These are phyloP conservation scores for Penicillium italicum DNA, from an alignment of 2,329 filamentous ascomycete genomes.

Conservation along the genomic window DNA sequence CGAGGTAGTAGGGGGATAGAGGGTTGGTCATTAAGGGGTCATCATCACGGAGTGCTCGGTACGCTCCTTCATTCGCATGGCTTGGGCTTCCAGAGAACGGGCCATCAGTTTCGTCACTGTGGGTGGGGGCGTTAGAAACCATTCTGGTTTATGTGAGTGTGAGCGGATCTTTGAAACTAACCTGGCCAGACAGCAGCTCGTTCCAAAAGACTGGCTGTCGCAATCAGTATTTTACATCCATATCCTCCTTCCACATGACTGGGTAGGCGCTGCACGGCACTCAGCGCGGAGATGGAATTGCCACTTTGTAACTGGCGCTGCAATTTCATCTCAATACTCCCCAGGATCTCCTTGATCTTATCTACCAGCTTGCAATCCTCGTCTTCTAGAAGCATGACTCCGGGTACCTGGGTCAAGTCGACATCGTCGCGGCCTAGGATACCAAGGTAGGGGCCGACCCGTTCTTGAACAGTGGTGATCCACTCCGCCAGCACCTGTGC, in stretches of 20 bases:
- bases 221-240: slow-evolving; percentile 76
- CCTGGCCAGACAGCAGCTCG: slow-evolving; percentile 90
- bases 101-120: slow-evolving; percentile 67
- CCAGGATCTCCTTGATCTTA: slow-evolving; percentile 76
- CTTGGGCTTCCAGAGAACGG: slow-evolving; percentile 62
- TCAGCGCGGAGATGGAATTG: slow-evolving; percentile 51
- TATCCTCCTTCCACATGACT: slow-evolving; percentile 67
- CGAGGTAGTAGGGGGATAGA: background rate
- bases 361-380: slow-evolving; percentile 82
- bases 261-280: slow-evolving; percentile 52
- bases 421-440: slow-evolving; percentile 79
- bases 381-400: slow-evolving; percentile 84
- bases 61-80: slow-evolving; percentile 60
- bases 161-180: slow-evolving; percentile 45
- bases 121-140: slow-evolving; percentile 23
- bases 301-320: slow-evolving; percentile 56
- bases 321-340: slow-evolving; percentile 75
- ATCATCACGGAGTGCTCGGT: slow-evolving; percentile 42
- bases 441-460: slow-evolving; percentile 84
- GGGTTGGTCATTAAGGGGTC: slow-evolving; percentile 21
- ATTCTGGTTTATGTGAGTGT: background rate
- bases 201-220: slow-evolving; percentile 82
- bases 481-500: slow-evolving; percentile 92
- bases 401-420: slow-evolving; percentile 74
- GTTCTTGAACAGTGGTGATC: slow-evolving; percentile 88